Percentiles rank a stretch among this genome's conserved stretches.
phyloP scores from a whole-genome alignment of 768 basidiomycete genomes.

The Termitomyces sp. region DNA sequence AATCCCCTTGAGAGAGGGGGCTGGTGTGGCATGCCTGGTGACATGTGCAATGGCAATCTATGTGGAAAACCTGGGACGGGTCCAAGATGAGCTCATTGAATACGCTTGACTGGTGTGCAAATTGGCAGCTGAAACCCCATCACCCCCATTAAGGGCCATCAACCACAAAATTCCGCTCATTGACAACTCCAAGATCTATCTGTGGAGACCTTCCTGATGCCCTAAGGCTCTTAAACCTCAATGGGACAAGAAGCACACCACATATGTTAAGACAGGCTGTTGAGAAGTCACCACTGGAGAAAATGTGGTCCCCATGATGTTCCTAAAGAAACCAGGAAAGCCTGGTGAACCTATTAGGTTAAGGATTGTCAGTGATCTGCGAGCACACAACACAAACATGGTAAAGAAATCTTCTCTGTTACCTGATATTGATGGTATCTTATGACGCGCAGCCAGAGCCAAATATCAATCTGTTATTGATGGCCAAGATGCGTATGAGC shows the following conservation, averaged over 20 bases:
- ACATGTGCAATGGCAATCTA: not conserved
- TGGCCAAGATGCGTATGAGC: not conserved
- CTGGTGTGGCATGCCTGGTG: not conserved
- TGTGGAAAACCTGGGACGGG: rapidly evolving
- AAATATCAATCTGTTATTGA: not conserved
- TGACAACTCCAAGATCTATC: not conserved
- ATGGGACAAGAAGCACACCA: not conserved
- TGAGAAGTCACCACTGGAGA: not conserved
- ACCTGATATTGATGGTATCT: not conserved
- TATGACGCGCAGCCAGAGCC: not conserved
- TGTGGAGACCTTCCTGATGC: not conserved
- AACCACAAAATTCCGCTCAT: not conserved
- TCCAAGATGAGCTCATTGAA: not conserved
- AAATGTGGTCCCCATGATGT: not conserved
- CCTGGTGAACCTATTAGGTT: not conserved
- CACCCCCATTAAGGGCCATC: not conserved
- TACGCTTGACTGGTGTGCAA: not conserved
- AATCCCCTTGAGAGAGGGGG: too few relatives aligned
- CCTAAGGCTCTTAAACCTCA: not conserved
- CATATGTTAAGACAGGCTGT: not conserved
- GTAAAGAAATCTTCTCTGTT: not conserved
- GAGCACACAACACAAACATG: not conserved
- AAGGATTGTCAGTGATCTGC: not conserved
- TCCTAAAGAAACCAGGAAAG: not conserved
- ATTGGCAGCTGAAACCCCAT: not conserved